Base-by-base conservation (phyloP, 108 stramenopile genomes). In the Skeletonema costatum region DNA sequence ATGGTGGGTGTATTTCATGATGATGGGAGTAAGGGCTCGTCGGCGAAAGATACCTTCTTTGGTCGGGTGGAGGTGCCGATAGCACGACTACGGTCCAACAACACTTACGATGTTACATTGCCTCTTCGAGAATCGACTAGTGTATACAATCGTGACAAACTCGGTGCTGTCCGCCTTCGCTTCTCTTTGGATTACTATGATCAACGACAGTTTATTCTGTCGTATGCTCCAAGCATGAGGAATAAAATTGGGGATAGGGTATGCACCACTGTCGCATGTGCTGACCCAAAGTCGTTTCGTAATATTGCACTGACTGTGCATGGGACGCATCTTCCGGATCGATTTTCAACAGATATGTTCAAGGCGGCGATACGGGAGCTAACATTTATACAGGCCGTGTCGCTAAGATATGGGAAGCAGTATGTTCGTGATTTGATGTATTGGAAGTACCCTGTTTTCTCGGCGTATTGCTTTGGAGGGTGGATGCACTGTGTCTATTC, bases 1-100 rank as follows among this genome's bases (percentile, higher is more conserved):
- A 89, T 85, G 58, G 71, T 87, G 6, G 90, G 90, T n/a, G 85
- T 91, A 12, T 91, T 91, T 53, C 41, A 42, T 42, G 88, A 87
- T 74, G 74, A 76, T 11, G 75, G 59, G 21, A 44, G 58, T n/a
- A 36, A 64, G 25, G 85, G 87, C 56, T 83, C 78, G 41, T 86
- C 56, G 33, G 78, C 87, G 48, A 86, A 86, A 10, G 90, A 91
- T 60, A 35, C 29, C 31, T 88, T 84, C 53, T 76, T 74, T 63
- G 90, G 90, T 16, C 77, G 90, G 12, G 85, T 88, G 11, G 72
- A 64, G 30, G 69, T 91, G 39, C 88, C 86, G 31, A 66, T 91
- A 56, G 70, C 85, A 19, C 68, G 70, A 8, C 70, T 91, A 39
- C 82, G 88, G 39, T 85, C 88, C 31, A 74, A 86, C 42, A 87